Evolutionary conservation across 257 asterid species (phyloP), one percentile per base, ranked within the genome.

Genomic region (Schizonepeta tenuifolia): DNA sequence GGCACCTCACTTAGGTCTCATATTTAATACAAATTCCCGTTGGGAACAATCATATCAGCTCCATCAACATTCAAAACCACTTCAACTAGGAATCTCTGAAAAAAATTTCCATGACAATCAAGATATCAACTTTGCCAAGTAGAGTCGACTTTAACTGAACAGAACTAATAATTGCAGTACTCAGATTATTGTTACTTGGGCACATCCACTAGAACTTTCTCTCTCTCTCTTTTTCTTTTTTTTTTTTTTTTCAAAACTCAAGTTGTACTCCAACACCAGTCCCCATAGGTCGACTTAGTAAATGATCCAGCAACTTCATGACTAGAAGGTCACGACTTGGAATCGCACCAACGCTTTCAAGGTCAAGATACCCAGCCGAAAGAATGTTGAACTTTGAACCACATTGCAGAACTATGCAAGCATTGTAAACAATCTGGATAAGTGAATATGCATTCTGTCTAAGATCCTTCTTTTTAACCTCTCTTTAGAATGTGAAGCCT

Each of bases 1-100:
- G 35, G 50, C 40, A 51, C 66, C 77, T 54, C 67, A 63, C 56
- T 44, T 22, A 43, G 67, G 72, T 69, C 69, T 62, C 46, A 76
- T 58, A 44, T 67, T 17, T 53, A 31, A 68, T 17, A 47, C 15
- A 57, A 26, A 3, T 54, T 65, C 63, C 21, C 9, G 62, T 65
- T 66, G 57, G 65, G 72, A 36, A 66, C 18, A 70, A 67, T 62
- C 57, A 62, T 26, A 69, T 53, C 68, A 60, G 75, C 44, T 63
- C 63, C 56, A 43, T 31, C 71, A 33, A 58, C 58, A 70, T n/a
- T 24, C 58, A 75, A 79, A 70, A 43, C 50, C 54, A 69, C 54
- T 31, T 36, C 75, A 72, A 49, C 81, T 24, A 43, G 40, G 54
- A 44, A 36, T 3, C 15, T 43, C 26, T n/a, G 41, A 35, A 58